A percentile compares a stretch with the other conserved stretches of the same genome.
These are phyloP conservation scores for Rugonectria rugulosa DNA, from an alignment of 2,329 filamentous ascomycete genomes.

Conservation along the genomic window DNA sequence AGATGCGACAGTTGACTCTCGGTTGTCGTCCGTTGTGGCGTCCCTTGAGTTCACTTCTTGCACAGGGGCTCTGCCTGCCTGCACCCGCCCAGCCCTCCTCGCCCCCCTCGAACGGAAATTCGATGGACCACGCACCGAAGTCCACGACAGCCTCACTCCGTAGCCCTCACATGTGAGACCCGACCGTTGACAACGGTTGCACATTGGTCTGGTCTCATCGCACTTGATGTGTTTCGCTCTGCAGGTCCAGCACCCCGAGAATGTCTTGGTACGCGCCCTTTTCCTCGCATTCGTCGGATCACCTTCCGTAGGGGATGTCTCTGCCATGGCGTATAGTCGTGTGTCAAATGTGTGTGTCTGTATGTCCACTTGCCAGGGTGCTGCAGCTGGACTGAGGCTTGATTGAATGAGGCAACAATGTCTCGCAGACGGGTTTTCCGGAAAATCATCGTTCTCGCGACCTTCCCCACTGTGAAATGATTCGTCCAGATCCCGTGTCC, in stretches of 20 bases:
- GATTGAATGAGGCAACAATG: conserved; percentile 10
- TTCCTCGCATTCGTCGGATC: conserved; percentile 25
- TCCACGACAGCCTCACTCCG: conserved; percentile 35
- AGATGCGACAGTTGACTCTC: conserved; percentile 8
- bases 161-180: conserved; percentile 34
- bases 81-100: conserved; percentile 20
- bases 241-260: conserved; percentile 39
- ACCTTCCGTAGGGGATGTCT: conserved; percentile 12
- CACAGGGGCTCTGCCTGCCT: conserved; percentile 2
- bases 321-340: conserved; percentile 19
- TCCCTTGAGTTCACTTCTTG: conserved; percentile 1
- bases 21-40: not conserved
- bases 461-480: conserved; percentile 1
- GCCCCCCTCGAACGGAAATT: conserved; percentile 24
- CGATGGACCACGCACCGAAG: conserved; percentile 33
- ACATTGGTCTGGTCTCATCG: conserved; percentile 34
- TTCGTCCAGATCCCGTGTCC: not conserved
- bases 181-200: conserved; percentile 29
- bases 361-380: not conserved
- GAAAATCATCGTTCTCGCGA: not conserved
- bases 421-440: not conserved
- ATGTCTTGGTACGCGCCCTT: conserved; percentile 37
- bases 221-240: conserved; percentile 39
- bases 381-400: not conserved
- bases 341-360: not conserved